Evolutionary conservation across 208 protist genomes (phyloP).

Genomic region (Leishmania turanica): DNA sequence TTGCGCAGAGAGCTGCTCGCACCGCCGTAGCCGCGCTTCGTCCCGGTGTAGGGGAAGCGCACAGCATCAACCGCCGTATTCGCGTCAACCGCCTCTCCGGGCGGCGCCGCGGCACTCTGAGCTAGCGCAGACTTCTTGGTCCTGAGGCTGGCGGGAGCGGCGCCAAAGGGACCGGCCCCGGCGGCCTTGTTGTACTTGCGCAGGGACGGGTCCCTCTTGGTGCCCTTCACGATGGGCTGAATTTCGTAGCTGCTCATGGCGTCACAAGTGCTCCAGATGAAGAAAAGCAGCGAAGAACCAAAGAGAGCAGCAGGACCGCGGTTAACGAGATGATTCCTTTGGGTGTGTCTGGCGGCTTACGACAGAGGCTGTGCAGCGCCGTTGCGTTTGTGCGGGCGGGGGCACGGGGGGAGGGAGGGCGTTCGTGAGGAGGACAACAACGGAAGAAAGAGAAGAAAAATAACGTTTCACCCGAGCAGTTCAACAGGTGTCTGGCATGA

Average conservation of each 20-base stretch:
- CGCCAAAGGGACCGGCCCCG: conserved; percentile 85
- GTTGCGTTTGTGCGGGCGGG: neutral
- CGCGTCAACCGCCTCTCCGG: conserved; percentile 16
- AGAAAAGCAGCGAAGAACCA: neutral
- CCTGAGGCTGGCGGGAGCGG: conserved; percentile 57
- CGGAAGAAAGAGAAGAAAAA: neutral
- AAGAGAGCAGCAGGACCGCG: neutral
- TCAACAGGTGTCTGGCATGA: neutral
- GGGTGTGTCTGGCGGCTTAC: neutral
- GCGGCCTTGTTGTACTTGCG: conserved; percentile 84
- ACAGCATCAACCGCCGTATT: conserved; percentile 31
- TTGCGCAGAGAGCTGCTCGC: conserved; percentile 89
- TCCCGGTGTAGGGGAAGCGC: conserved; percentile 73
- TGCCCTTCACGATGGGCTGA: conserved; percentile 86
- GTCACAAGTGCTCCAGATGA: neutral
- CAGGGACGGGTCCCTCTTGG: conserved; percentile 78
- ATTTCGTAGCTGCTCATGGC: conserved; percentile 90
- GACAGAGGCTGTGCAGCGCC: conserved; percentile 2
- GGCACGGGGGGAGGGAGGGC: neutral
- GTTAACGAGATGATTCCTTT: neutral
- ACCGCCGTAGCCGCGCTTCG: conserved; percentile 82
- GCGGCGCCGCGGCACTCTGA: conserved; percentile 6
- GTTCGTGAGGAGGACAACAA: neutral
- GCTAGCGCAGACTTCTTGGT: conserved; percentile 42
- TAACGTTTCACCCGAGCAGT: neutral